Percentiles rank a stretch among this genome's conserved stretches.
Evolutionary conservation across 2,329 filamentous ascomycete species (phyloP).

Genomic region (Cladobotryum mycophilum): DNA sequence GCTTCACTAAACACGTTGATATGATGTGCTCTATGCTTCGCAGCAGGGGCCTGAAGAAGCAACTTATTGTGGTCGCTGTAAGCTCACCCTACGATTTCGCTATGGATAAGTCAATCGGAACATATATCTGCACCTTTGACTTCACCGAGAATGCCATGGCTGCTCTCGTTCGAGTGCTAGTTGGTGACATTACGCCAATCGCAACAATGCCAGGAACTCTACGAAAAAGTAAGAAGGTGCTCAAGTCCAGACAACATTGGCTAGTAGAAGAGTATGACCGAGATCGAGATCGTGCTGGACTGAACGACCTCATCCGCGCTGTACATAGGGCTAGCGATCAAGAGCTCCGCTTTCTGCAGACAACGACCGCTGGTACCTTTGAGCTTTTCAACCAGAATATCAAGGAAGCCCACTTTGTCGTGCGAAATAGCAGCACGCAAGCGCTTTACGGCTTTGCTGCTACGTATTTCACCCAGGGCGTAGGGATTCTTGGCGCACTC

Average conservation of each 20-base stretch:
- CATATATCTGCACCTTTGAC: constrained; percentile 92
- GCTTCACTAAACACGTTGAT: constrained; percentile 91
- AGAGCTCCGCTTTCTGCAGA: constrained; percentile 62
- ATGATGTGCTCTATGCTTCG: constrained; percentile 88
- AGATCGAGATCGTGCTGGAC: constrained; percentile 64
- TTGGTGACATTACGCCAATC: constrained; percentile 61
- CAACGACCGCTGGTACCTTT: constrained; percentile 68
- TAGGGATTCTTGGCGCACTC: constrained; percentile 75
- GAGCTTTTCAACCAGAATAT: constrained; percentile 64
- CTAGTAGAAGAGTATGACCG: constrained; percentile 84
- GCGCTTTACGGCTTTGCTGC: constrained; percentile 88
- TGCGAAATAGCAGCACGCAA: constrained; percentile 87
- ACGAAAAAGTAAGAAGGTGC: constrained; percentile 77
- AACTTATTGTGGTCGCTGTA: constrained; percentile 83
- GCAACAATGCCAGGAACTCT: constrained; percentile 66
- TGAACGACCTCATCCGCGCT: constrained; percentile 68
- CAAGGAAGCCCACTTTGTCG: constrained; percentile 81
- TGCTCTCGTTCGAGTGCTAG: constrained; percentile 74
- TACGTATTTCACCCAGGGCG: constrained; percentile 69
- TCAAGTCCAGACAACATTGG: constrained; percentile 91
- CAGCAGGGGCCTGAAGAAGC: constrained; percentile 74
- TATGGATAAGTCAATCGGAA: constrained; percentile 83
- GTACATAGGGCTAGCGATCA: constrained; percentile 62
- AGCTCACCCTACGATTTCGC: constrained; percentile 97
- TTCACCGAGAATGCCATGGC: constrained; percentile 90